A percentile compares a stretch with the other conserved stretches of the same genome.
These are phyloP conservation scores for Dothiorella sarmentorum DNA, from an alignment of 2,329 filamentous ascomycete genomes.

Conservation along the genomic window DNA sequence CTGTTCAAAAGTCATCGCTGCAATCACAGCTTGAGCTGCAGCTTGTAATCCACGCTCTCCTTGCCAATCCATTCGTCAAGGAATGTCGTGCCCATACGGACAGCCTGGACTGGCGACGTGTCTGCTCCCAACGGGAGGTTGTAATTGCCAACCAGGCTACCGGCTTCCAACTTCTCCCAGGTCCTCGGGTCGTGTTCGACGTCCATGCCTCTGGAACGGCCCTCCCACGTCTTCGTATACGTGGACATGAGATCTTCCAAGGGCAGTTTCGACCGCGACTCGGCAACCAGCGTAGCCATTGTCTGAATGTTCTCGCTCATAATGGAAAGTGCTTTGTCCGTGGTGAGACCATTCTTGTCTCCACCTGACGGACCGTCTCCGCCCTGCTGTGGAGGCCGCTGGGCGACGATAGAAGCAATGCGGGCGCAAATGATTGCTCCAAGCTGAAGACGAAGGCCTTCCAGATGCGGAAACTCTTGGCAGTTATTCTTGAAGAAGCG, in stretches of 20 bases:
- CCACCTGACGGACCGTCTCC: no score
- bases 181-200: constrained; percentile 21
- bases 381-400: constrained; percentile 23
- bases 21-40: constrained; percentile 12
- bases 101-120: constrained; percentile 43
- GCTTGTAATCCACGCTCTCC: constrained; percentile 16
- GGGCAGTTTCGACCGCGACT: constrained; percentile 23
- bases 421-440: constrained; percentile 39
- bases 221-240: constrained; percentile 40
- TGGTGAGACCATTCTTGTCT: background rate
- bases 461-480: constrained; percentile 35
- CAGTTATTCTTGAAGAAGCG: constrained; percentile 28
- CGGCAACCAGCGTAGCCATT: constrained; percentile 5
- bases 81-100: constrained; percentile 42
- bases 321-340: constrained; percentile 1
- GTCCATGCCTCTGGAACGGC: constrained; percentile 14
- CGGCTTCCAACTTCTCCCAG: constrained; percentile 33
- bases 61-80: constrained; percentile 40
- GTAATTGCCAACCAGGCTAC: constrained; percentile 36
- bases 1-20: background rate
- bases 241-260: constrained; percentile 34
- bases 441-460: constrained; percentile 41
- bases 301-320: constrained; percentile 7
- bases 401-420: constrained; percentile 34
- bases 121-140: constrained; percentile 40